These are phyloP conservation scores for Meyerozyma sp. DNA, from an alignment of 1,139 yeast genomes.

Conservation along the genomic window DNA sequence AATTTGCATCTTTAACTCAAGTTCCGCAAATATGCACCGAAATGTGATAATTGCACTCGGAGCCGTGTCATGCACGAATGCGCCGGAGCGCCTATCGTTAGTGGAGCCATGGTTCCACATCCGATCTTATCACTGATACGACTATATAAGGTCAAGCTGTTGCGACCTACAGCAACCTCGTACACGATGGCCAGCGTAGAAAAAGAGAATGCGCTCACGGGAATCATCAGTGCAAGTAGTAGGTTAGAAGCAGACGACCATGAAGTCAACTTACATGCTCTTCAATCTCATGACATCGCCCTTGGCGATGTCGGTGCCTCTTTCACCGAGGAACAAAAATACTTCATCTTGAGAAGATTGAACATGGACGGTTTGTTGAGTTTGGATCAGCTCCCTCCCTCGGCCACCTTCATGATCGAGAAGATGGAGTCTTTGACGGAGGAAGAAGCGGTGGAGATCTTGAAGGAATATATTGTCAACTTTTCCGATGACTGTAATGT, in stretches of 20 bases:
- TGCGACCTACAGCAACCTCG: neutral
- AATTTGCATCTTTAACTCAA: too few species aligned
- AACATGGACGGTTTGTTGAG: conserved; percentile 20
- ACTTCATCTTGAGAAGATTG: conserved; percentile 20
- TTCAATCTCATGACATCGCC: conserved; percentile 9
- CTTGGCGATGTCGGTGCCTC: conserved; percentile 1
- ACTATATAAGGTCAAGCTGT: neutral
- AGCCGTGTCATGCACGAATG: neutral
- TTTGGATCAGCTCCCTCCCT: conserved; percentile 29
- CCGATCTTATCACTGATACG: neutral
- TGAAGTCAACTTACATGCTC: conserved; percentile 10
- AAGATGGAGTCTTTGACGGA: conserved; percentile 30
- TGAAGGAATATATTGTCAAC: conserved; percentile 32
- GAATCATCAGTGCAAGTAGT: conserved; percentile 32
- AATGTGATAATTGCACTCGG: neutral
- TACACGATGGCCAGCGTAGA: neutral
- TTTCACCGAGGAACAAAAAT: conserved; percentile 23
- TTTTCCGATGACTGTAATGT: conserved; percentile 49
- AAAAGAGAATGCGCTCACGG: neutral
- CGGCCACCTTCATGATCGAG: conserved; percentile 31
- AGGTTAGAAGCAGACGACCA: conserved; percentile 11
- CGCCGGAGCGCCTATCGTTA: neutral
- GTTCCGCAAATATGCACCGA: neutral
- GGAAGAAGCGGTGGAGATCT: conserved; percentile 36
- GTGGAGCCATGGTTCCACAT: neutral